Conservation (phyloP, 169 alveolate genomes). For the Cryptosporidium baileyi region DNA sequence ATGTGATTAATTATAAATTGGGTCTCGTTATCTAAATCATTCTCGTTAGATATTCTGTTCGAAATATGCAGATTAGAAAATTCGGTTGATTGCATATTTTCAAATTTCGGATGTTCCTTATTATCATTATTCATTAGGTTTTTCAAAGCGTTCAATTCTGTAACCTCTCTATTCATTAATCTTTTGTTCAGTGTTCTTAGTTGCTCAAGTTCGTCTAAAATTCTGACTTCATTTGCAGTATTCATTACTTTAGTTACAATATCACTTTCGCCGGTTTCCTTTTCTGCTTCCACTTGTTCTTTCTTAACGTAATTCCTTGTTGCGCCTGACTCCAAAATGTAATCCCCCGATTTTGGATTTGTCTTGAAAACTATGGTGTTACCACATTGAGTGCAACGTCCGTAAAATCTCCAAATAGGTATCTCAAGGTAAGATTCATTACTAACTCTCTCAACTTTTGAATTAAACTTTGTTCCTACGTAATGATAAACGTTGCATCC, state of each 20-base stretch:
- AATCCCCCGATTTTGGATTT: conserved; percentile 89
- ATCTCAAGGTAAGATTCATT: conserved; percentile 96
- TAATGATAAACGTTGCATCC: conserved; percentile 95
- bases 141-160: conserved; percentile 36
- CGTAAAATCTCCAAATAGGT: conserved; percentile 95
- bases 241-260: not conserved
- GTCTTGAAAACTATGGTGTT: conserved; percentile 94
- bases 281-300: not conserved
- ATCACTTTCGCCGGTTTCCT: not conserved
- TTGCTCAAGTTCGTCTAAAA: conserved; percentile 30
- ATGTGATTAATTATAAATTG: no score
- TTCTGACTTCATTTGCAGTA: not conserved
- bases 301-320: conserved; percentile 76
- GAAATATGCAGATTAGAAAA: no score
- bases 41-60: no score
- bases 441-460: conserved; percentile 88
- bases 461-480: conserved; percentile 99
- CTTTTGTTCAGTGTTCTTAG: conserved; percentile 25
- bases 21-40: no score
- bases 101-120: not conserved
- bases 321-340: conserved; percentile 90
- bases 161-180: conserved; percentile 44
- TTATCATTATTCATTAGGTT: not conserved
- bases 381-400: conserved; percentile 96
- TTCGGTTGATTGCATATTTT: not conserved